Base-by-base conservation (phyloP, 768 basidiomycete species). In the Collybia nuda region DNA sequence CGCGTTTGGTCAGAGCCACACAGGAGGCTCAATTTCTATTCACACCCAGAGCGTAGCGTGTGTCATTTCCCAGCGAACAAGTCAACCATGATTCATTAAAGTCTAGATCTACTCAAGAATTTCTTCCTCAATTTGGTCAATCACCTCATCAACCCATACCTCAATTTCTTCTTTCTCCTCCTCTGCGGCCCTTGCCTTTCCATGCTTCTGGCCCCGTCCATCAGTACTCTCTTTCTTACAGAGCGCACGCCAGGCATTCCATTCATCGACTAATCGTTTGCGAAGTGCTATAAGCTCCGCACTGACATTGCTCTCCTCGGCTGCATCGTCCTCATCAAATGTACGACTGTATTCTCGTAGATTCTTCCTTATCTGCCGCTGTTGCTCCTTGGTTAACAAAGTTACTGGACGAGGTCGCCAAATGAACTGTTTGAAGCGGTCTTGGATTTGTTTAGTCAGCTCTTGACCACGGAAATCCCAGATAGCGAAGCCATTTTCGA, bases 401-500 rank as follows among this genome's bases (percentile, higher is more conserved):
- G 91, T 88, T 9, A 85, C 82, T 3, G 97, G 93, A n/a, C 97
- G 87, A 21, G 96, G 95, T 29, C 97, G 86, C 96, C 96, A 99
- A 54, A 98, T 81, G 71, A 98, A 93, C 68, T 99, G 97, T 76
- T 99, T 99, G 82, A 99, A 98, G 50, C 88, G 84, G 65, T 98
- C 97, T 55, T 89, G 76, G 51, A 93, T 84, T 44, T 87, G 85
- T 65, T 91, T 90, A 65, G 88, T 80, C n/a, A 94, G 76, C 66
- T 96, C 92, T 67, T 92, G 88, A n/a, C 96, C 97, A 47, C 89
- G 88, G 82, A 97, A 98, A 71, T 98, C 95, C 93, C 95, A 98
- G 57, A 99, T 84, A 8, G 88, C 88, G 64, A 85, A 99, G 29
- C 97, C 97, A 53, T 98, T 92, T 67, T 99, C 97, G 54, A 98